Evolutionary conservation across 768 basidiomycete species (phyloP).

Genomic region (Tylopilus intermedius): DNA sequence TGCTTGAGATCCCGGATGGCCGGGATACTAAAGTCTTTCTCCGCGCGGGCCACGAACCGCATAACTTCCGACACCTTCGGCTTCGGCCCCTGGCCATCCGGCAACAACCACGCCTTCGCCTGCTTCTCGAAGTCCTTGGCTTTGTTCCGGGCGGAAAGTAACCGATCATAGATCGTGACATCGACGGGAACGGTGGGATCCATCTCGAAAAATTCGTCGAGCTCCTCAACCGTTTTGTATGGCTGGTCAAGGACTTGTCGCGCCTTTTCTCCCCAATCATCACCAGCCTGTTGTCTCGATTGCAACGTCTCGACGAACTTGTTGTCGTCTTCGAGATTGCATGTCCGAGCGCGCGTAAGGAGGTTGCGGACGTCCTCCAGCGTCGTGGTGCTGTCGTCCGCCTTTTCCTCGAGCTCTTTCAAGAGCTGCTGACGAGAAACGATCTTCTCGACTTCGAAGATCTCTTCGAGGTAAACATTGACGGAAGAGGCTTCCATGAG

Average conservation of each 20-base stretch:
- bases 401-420: conserved; percentile 66
- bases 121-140: conserved; percentile 79
- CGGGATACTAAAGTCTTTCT: conserved; percentile 72
- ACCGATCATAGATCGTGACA: conserved; percentile 55
- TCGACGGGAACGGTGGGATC: conserved; percentile 69
- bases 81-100: conserved; percentile 48
- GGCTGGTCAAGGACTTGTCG: conserved; percentile 61
- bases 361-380: conserved; percentile 75
- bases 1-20: conserved; percentile 62
- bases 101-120: conserved; percentile 63
- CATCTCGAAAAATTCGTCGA: conserved; percentile 66
- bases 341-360: conserved; percentile 63
- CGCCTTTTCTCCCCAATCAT: conserved; percentile 74
- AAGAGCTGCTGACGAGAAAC: conserved; percentile 75
- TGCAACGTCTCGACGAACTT: conserved; percentile 60
- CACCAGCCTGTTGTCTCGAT: conserved; percentile 60
- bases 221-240: conserved; percentile 68
- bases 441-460: conserved; percentile 72
- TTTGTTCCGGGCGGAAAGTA: conserved; percentile 60
- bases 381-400: conserved; percentile 62
- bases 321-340: conserved; percentile 62
- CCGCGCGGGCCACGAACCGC: conserved; percentile 62
- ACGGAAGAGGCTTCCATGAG: conserved; percentile 67
- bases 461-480: conserved; percentile 80
- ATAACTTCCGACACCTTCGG: conserved; percentile 68